Evolutionary conservation across 345 rosid species (phyloP).

Genomic region (Citrus reticulata): DNA sequence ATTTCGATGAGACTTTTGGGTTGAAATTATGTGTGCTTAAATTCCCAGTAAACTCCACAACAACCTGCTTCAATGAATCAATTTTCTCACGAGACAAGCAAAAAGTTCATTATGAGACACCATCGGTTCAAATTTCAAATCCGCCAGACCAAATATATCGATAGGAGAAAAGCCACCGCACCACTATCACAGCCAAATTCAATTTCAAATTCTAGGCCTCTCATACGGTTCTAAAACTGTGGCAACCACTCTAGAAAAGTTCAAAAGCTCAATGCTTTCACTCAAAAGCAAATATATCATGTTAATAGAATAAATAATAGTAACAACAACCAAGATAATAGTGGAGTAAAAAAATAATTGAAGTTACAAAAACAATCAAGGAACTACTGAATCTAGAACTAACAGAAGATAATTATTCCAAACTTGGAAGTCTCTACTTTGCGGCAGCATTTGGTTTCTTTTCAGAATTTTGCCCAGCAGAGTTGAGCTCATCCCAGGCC

Average conservation of each 20-base stretch:
- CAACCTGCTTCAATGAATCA: neutral
- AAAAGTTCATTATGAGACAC: neutral
- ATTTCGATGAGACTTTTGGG: too few relatives aligned
- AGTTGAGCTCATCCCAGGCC: slow-evolving; percentile 52
- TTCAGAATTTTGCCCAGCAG: slow-evolving; percentile 8
- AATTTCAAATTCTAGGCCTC: slow-evolving; percentile 1
- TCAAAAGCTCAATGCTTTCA: neutral
- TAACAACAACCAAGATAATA: neutral
- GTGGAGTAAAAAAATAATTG: neutral
- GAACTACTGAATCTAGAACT: neutral
- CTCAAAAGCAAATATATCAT: neutral
- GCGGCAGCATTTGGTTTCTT: slow-evolving; percentile 14
- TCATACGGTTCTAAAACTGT: neutral
- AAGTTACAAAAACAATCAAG: neutral
- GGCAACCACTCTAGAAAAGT: neutral
- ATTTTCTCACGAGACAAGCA: neutral
- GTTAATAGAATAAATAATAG: neutral
- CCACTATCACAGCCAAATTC: neutral
- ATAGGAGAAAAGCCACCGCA: neutral
- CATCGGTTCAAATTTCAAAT: neutral
- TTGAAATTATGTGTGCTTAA: too few relatives aligned
- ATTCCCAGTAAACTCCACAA: too few relatives aligned
- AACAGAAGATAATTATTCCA: neutral
- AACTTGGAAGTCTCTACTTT: slow-evolving; percentile 10
- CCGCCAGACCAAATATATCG: neutral